These are phyloP conservation scores for Debaryomyces singareniensis DNA, from an alignment of 1,139 yeast species.

Conservation along the genomic window DNA sequence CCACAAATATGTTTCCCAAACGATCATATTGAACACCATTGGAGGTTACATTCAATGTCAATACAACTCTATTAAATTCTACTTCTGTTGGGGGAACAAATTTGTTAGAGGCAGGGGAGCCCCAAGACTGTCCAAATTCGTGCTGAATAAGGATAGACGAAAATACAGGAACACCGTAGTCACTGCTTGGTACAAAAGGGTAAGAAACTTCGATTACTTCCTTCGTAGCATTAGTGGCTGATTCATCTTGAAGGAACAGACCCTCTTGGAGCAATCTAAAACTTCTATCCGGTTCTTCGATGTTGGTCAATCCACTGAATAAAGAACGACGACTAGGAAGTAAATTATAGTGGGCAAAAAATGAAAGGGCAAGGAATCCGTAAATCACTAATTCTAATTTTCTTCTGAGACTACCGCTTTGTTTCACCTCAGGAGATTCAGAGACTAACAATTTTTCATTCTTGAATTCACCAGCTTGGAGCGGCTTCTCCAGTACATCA, in stretches of 20 bases:
- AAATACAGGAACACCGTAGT: conserved; percentile 25
- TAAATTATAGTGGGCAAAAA: no score
- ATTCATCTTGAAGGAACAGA: no score
- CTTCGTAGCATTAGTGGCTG: conserved; percentile 3
- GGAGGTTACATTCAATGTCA: conserved; percentile 53
- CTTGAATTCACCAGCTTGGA: conserved; percentile 41
- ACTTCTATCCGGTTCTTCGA: no score
- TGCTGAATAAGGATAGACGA: conserved; percentile 22
- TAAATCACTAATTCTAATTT: no score
- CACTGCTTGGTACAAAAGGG: conserved; percentile 22
- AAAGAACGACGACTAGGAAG: no score
- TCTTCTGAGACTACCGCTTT: no score
- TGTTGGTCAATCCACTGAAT: no score
- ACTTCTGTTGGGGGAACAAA: conserved; percentile 24
- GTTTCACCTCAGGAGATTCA: conserved; percentile 39
- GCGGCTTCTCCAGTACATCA: conserved; percentile 1
- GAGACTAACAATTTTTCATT: conserved; percentile 30
- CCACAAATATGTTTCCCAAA: conserved; percentile 61
- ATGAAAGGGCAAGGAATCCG: no score
- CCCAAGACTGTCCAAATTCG: conserved; percentile 33
- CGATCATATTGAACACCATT: conserved; percentile 74
- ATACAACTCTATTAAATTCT: conserved; percentile 53
- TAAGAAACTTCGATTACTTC: conserved; percentile 22
- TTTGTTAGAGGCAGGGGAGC: conserved; percentile 21
- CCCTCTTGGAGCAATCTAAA: no score